A percentile compares a stretch with the other conserved stretches of the same genome.
phyloP scores from a whole-genome alignment of 768 basidiomycete species.

The Tricholoma sp. region DNA sequence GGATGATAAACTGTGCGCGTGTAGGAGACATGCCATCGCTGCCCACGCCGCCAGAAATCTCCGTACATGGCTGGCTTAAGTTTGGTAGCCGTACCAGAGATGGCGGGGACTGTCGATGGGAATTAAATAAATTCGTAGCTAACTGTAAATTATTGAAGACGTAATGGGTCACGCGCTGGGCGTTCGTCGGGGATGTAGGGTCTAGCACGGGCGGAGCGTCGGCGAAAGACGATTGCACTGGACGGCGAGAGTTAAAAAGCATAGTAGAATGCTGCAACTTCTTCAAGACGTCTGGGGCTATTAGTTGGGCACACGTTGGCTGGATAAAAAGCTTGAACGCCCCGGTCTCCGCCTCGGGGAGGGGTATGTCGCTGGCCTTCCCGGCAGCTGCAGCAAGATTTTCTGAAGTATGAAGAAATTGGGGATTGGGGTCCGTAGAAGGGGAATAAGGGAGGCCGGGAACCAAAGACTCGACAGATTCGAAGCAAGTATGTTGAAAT shows the following conservation, averaged over 20 bases:
- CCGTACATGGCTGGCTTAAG: neutral
- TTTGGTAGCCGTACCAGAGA: neutral
- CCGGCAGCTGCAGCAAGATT: neutral
- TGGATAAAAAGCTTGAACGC: neutral
- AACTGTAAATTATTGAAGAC: neutral
- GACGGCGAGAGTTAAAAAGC: neutral
- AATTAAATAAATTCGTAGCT: neutral
- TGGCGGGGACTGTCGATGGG: neutral
- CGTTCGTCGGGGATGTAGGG: neutral
- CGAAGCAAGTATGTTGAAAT: neutral
- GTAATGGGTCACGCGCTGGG: neutral
- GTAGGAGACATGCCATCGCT: neutral
- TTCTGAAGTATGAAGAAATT: constrained; percentile 2
- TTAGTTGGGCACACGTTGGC: neutral
- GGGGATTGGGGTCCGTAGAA: constrained; percentile 1
- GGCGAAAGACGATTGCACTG: neutral
- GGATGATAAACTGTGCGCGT: neutral
- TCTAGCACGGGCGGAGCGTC: neutral
- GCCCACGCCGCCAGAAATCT: neutral
- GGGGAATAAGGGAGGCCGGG: neutral
- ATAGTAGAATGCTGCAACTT: neutral
- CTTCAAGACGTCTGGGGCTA: neutral
- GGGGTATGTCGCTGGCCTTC: neutral
- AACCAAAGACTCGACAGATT: neutral
- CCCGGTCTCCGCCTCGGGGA: neutral